phyloP scores from a whole-genome alignment of 345 rosid species.

The Brassica napus region Da-Ae NC_063444.1:3565501-3566000 shows the following conservation, averaged over 20 bases:
- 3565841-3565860: conserved; percentile 6
- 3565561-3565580: too few relatives aligned
- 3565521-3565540: not conserved
- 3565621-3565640: not conserved
- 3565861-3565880: conserved; percentile 26
- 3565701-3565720: not conserved
- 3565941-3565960: not conserved
- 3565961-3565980: not conserved
- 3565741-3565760: not conserved
- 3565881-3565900: conserved; percentile 45
- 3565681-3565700: not conserved
- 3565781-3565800: not conserved
- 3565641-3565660: not conserved
- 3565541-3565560: not conserved
- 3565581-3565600: not conserved
- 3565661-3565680: not conserved
- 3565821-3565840: not conserved
- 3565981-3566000: not conserved
- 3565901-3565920: conserved; percentile 50
- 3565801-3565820: conserved; percentile 19
- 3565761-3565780: not conserved
- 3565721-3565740: not conserved
- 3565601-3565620: not conserved
- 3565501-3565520: not conserved
- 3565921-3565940: conserved; percentile 46